Evolutionary conservation across 345 rosid genomes (phyloP).

Genomic region (Eucalyptus sp.): DNA sequence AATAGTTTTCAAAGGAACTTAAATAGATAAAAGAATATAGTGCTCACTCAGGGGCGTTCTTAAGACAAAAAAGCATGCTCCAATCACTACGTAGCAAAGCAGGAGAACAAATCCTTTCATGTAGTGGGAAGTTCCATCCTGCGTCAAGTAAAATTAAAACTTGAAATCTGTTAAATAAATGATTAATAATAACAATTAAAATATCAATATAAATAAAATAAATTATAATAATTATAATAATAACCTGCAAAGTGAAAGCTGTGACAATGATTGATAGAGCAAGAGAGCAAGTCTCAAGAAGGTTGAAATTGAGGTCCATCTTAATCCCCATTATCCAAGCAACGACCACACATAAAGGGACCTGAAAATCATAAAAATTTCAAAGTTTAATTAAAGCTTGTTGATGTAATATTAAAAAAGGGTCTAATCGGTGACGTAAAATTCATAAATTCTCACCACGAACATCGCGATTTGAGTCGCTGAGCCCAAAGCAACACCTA

Average conservation of each 20-base stretch:
- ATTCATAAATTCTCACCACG: constrained; percentile 35
- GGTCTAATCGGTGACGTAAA: background rate
- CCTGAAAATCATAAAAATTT: constrained; percentile 18
- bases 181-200: background rate
- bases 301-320: constrained; percentile 83
- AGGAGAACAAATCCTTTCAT: constrained; percentile 67
- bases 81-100: constrained; percentile 63
- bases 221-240: background rate
- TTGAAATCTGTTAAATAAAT: background rate
- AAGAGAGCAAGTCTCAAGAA: constrained; percentile 73
- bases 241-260: constrained; percentile 76
- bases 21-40: background rate
- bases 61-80: constrained; percentile 62
- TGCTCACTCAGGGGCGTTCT: constrained; percentile 38
- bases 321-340: constrained; percentile 67
- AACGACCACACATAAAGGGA: constrained; percentile 54
- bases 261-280: constrained; percentile 52
- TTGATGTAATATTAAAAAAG: background rate
- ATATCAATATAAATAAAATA: background rate
- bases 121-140: constrained; percentile 97
- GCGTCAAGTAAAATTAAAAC: background rate
- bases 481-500: constrained; percentile 87
- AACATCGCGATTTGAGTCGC: constrained; percentile 79
- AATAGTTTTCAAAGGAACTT: background rate
- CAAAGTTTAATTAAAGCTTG: background rate